Conservation (phyloP, 1,139 yeast genomes). For the Debaryomycetaceae sp. region DNA sequence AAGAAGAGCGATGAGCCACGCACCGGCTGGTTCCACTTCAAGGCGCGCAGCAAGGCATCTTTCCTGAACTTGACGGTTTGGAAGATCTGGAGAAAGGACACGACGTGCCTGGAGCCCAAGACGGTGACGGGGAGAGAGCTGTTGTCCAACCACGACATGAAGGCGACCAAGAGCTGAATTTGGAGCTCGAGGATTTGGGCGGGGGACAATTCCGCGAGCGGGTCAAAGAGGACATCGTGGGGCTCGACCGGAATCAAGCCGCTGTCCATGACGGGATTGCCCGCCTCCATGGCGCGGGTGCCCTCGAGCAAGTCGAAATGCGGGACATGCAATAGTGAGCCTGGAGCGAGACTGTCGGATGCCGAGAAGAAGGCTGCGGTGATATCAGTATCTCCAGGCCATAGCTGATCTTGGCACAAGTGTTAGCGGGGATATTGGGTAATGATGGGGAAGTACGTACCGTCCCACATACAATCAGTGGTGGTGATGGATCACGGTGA, state of each 20-base stretch:
- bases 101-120: slow-evolving; percentile 55
- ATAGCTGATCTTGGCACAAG: slow-evolving; percentile 1
- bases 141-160: slow-evolving; percentile 53
- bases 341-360: slow-evolving; percentile 14
- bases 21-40: neutral
- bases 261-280: slow-evolving; percentile 55
- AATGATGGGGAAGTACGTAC: no score
- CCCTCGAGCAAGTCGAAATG: slow-evolving; percentile 58
- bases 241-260: slow-evolving; percentile 35
- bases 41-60: neutral
- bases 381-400: slow-evolving; percentile 19
- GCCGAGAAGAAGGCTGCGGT: slow-evolving; percentile 28
- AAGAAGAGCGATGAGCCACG: neutral
- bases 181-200: slow-evolving; percentile 31
- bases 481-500: no score
- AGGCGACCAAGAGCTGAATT: slow-evolving; percentile 19
- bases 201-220: slow-evolving; percentile 26
- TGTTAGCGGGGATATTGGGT: no score
- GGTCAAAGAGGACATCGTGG: slow-evolving; percentile 31
- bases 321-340: slow-evolving; percentile 41
- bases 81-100: slow-evolving; percentile 32
- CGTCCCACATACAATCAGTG: no score
- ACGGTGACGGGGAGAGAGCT: slow-evolving; percentile 54
- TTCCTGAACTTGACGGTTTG: neutral
- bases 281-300: slow-evolving; percentile 61